Conservation (phyloP, 1,284 basidiomycete species). For the Ganoderma meredithae region DNA sequence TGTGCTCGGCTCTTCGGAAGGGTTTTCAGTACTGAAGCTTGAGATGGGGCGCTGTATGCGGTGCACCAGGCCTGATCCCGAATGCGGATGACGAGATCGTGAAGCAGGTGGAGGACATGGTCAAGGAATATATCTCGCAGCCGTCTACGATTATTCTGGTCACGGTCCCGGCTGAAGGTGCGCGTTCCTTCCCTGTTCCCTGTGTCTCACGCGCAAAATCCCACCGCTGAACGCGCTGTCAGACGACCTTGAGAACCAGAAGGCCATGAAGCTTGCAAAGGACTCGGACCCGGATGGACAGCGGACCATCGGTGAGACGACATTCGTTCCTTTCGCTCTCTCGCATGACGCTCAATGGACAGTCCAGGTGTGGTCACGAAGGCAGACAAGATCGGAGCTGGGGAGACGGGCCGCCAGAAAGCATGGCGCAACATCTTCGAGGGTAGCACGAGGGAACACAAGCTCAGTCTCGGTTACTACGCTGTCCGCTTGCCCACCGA, state of each 20-base stretch:
- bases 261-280: slow-evolving; percentile 57
- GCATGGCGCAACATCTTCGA: slow-evolving; percentile 58
- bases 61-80: slow-evolving; percentile 55
- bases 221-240: not conserved
- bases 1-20: not conserved
- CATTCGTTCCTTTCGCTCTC: no score
- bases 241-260: slow-evolving; percentile 72
- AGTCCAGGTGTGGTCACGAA: slow-evolving; percentile 76
- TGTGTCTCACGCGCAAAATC: not conserved
- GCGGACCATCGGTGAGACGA: slow-evolving; percentile 68
- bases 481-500: slow-evolving; percentile 69
- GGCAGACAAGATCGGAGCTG: slow-evolving; percentile 56
- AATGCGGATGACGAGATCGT: slow-evolving; percentile 52
- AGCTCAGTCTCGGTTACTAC: slow-evolving; percentile 64
- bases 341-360: no score
- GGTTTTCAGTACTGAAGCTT: no score
- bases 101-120: slow-evolving; percentile 50
- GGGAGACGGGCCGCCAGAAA: slow-evolving; percentile 47
- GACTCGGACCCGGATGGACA: slow-evolving; percentile 55
- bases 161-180: slow-evolving; percentile 65
- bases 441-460: slow-evolving; percentile 43
- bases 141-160: slow-evolving; percentile 61
- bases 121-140: slow-evolving; percentile 49
- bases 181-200: slow-evolving; percentile 15
- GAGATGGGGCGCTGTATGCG: slow-evolving; percentile 48